Evolutionary conservation across 2,329 filamentous ascomycete species (phyloP).

Genomic region (Ophiostoma pallidulum): DNA sequence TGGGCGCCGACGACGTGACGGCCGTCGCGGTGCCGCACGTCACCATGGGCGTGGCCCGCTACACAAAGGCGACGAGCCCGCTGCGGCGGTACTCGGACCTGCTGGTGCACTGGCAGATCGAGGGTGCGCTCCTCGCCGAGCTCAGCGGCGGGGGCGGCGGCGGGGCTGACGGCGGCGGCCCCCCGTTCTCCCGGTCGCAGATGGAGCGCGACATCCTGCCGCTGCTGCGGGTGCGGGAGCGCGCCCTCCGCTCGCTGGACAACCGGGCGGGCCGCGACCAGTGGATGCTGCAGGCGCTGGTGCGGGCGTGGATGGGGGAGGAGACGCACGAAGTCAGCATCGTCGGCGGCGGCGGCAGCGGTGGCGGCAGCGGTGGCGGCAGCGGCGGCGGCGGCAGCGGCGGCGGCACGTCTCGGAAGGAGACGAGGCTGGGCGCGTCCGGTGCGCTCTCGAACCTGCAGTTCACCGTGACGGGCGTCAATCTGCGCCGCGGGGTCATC

Average conservation of each 20-base stretch:
- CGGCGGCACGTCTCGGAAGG: not conserved
- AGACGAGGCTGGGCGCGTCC: no score
- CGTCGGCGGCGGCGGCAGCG: not conserved
- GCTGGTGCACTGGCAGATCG: slow-evolving; percentile 57
- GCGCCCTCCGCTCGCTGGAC: slow-evolving; percentile 36
- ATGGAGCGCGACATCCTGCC: slow-evolving; percentile 38
- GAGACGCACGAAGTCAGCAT: slow-evolving; percentile 24
- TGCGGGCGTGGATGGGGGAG: slow-evolving; percentile 49
- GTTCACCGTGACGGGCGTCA: slow-evolving; percentile 35
- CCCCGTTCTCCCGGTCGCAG: slow-evolving; percentile 32
- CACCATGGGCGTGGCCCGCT: slow-evolving; percentile 49
- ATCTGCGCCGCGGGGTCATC: slow-evolving; percentile 23
- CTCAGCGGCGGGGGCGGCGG: slow-evolving; percentile 18
- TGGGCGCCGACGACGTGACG: slow-evolving; percentile 44
- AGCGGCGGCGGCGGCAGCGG: not conserved
- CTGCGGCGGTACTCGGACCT: slow-evolving; percentile 56
- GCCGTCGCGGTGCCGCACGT: slow-evolving; percentile 46
- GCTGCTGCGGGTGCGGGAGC: slow-evolving; percentile 43
- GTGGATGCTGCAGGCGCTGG: slow-evolving; percentile 49
- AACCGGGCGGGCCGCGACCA: slow-evolving; percentile 35
- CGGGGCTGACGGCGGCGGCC: not conserved
- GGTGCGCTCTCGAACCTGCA: slow-evolving; percentile 41
- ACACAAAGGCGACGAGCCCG: slow-evolving; percentile 55
- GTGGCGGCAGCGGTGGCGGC: not conserved
- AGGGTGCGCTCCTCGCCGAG: slow-evolving; percentile 45